Evolutionary conservation across 345 rosid species (phyloP), one percentile per base, ranked within the genome.

Genomic region (Garcia nutans): DNA sequence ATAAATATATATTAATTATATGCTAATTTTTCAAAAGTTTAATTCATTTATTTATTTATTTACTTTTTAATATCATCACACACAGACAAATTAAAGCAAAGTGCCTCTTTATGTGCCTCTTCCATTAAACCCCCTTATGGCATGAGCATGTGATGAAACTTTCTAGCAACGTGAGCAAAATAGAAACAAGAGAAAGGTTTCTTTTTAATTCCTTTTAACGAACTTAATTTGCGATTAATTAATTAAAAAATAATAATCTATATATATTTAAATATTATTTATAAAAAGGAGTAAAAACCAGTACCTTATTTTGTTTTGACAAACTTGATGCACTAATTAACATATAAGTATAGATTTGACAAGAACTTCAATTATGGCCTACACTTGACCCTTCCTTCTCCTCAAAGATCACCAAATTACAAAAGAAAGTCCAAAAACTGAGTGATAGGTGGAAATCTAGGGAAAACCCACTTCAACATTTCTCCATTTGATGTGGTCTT

Each of bases 361-460:
- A 67, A 65, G 67, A 72, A 62, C 79, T 65, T 33, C n/a, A 19
- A 79, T 58, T 77, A 84, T 61, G 60, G 67, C 72, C 82, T 62
- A 11, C 81, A 80, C 84, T 82, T 88, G 93, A 80, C 97, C 89
- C 86, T 91, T 89, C 88, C 88, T 80, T 59, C 79, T 57, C 68
- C 69, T 82, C 85, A 91, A 91, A 77, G 91, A 89, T 22, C 91
- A 86, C 77, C 49, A 58, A 71, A 15, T 72, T 5, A 78, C 31
- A 76, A 57, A n/a, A 41, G 52, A 79, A 55, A 74, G 80, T 78
- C 77, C 62, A 1, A 61, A 73, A 71, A 79, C 77, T 72, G 65
- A 64, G 67, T 45, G 49, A 9, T 78, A 24, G 88, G 97, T 91
- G 97, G 98, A 90, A 72, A 85, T 91, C 97, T 85, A 90, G 74